Conservation (phyloP, 257 asterid species). For the Marsdenia floribunda region DNA sequence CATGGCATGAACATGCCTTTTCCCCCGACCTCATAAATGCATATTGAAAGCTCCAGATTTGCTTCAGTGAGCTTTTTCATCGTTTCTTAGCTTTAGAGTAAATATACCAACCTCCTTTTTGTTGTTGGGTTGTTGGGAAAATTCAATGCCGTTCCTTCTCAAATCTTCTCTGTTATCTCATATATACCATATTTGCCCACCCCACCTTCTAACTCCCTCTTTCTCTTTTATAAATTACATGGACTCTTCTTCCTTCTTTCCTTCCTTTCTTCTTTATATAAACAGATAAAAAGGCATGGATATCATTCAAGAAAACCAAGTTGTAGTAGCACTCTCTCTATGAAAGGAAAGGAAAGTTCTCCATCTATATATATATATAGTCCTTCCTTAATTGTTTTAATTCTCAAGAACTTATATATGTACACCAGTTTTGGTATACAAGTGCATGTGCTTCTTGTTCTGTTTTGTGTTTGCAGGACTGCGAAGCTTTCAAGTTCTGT, state of each 20-base stretch:
- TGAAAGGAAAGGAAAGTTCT: not conserved
- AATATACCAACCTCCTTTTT: constrained; percentile 32
- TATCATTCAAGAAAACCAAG: constrained; percentile 2
- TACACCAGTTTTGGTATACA: not conserved
- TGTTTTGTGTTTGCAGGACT: constrained; percentile 1
- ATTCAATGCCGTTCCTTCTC: constrained; percentile 25
- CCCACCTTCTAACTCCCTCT: not conserved
- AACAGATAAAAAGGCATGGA: not conserved
- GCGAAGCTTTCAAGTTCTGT: not conserved
- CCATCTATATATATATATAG: not conserved
- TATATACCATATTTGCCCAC: constrained; percentile 9
- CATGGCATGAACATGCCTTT: constrained; percentile 44
- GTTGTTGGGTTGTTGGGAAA: constrained; percentile 40
- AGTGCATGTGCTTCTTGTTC: not conserved
- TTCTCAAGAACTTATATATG: not conserved
- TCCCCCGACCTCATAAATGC: constrained; percentile 78
- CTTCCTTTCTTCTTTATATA: not conserved
- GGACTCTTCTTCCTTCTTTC: constrained; percentile 3
- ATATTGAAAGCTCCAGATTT: constrained; percentile 58
- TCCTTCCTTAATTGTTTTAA: not conserved
- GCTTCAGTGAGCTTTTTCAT: constrained; percentile 72
- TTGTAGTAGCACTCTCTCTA: not conserved
- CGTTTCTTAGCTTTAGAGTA: constrained; percentile 36
- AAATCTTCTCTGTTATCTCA: not conserved
- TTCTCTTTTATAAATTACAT: constrained; percentile 6